Evolutionary conservation across 2,329 filamentous ascomycete species (phyloP).

Genomic region (Calonectria pauciramosa): DNA sequence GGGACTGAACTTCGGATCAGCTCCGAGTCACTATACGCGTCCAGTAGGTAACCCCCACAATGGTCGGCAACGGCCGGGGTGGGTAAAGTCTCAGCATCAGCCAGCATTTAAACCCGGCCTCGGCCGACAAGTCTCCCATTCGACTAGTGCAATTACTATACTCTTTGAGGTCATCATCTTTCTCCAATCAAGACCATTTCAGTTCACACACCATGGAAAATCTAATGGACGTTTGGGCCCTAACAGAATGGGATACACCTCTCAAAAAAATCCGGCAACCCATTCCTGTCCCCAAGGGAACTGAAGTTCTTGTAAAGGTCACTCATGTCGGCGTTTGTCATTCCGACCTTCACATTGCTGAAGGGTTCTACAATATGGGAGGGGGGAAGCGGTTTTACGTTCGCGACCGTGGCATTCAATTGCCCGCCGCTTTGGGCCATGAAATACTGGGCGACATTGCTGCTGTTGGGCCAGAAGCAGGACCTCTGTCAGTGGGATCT

Average conservation of each 20-base stretch:
- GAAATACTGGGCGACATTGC: slow-evolving; percentile 25
- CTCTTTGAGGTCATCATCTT: neutral
- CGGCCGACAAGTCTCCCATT: neutral
- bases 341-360: slow-evolving; percentile 29
- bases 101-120: neutral
- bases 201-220: neutral
- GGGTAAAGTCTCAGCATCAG: neutral
- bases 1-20: neutral
- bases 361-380: slow-evolving; percentile 29
- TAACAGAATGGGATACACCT: slow-evolving; percentile 25
- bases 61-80: neutral
- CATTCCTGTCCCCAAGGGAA: slow-evolving; percentile 17
- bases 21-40: neutral
- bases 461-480: slow-evolving; percentile 18
- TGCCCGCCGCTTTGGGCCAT: slow-evolving; percentile 23
- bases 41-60: neutral
- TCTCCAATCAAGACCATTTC: neutral
- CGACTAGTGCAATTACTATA: neutral
- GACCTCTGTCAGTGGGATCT: slow-evolving; percentile 6
- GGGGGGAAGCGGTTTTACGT: slow-evolving; percentile 26
- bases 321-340: slow-evolving; percentile 31
- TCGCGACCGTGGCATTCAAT: slow-evolving; percentile 27
- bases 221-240: slow-evolving; percentile 29
- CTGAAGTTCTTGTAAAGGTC: slow-evolving; percentile 20
- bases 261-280: slow-evolving; percentile 26